These are phyloP conservation scores for Aspergillus spinulosporus DNA, from an alignment of 2,329 filamentous ascomycete species.

Conservation along the genomic window DNA sequence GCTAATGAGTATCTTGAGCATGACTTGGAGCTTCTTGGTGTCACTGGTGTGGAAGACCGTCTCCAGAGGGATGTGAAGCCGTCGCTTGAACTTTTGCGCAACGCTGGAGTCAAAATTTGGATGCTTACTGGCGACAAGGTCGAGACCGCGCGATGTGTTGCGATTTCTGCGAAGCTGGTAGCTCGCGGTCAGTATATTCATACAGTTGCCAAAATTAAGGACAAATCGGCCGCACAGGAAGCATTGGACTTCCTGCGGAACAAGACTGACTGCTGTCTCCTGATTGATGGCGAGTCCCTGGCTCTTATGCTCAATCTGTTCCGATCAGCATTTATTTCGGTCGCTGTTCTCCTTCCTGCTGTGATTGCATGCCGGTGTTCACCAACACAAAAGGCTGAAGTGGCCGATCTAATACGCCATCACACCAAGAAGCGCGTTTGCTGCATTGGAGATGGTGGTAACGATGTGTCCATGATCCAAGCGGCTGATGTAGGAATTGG, in stretches of 20 bases:
- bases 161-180: slow-evolving; percentile 90
- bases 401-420: slow-evolving; percentile 84
- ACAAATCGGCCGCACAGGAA: slow-evolving; percentile 81
- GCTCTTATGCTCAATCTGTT: slow-evolving; percentile 80
- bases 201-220: slow-evolving; percentile 80
- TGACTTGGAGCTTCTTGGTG: slow-evolving; percentile 89
- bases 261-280: slow-evolving; percentile 80
- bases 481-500: slow-evolving; percentile 96
- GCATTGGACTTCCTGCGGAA: slow-evolving; percentile 84
- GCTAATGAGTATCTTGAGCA: slow-evolving; percentile 79
- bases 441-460: slow-evolving; percentile 96
- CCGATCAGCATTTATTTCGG: slow-evolving; percentile 78
- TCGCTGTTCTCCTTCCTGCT: slow-evolving; percentile 82
- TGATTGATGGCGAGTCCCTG: slow-evolving; percentile 93
- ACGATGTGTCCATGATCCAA: slow-evolving; percentile 99
- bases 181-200: slow-evolving; percentile 93
- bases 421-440: slow-evolving; percentile 94
- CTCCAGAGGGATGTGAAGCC: slow-evolving; percentile 94
- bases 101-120: slow-evolving; percentile 99
- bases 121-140: slow-evolving; percentile 99
- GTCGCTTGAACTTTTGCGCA: slow-evolving; percentile 88
- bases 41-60: slow-evolving; percentile 97
- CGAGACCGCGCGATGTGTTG: slow-evolving; percentile 94
- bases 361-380: slow-evolving; percentile 97
- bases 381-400: slow-evolving; percentile 93